Percentiles rank a stretch among this genome's conserved stretches.
Evolutionary conservation across 768 basidiomycete species (phyloP).

Genomic region (Infundibulicybe gibba): DNA sequence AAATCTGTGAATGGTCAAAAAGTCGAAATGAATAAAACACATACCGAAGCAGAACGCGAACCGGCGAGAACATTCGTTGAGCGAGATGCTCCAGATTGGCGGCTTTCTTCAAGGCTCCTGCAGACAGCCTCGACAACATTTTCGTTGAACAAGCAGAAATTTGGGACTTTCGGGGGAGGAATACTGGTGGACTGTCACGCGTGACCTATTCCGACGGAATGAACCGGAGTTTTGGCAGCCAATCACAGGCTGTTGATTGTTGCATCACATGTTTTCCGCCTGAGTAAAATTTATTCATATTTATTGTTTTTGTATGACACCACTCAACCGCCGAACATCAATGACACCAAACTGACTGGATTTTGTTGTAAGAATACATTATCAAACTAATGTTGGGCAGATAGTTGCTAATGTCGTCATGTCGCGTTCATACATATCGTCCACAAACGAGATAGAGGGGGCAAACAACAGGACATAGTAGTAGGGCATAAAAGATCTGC

Average conservation of each 20-base stretch:
- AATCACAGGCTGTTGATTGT: conserved; percentile 17
- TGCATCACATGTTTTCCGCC: too few species aligned
- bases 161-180: conserved; percentile 31
- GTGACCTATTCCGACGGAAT: conserved; percentile 39
- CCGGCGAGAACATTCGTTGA: conserved; percentile 34
- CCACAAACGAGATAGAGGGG: too few species aligned
- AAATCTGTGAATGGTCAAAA: conserved; percentile 14
- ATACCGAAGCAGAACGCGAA: conserved; percentile 49
- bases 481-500: conserved; percentile 3
- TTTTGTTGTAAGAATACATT: too few species aligned
- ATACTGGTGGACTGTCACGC: conserved; percentile 40
- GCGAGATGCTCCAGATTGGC: conserved; percentile 43
- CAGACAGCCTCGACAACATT: conserved; percentile 85
- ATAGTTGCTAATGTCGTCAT: too few species aligned
- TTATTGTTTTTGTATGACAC: too few species aligned
- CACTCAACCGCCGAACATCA: too few species aligned
- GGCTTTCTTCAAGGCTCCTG: conserved; percentile 64
- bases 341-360: too few species aligned
- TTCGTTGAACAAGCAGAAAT: conserved; percentile 41
- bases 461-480: conserved; percentile 3
- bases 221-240: conserved; percentile 41
- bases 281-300: too few species aligned
- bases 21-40: conserved; percentile 18
- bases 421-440: too few species aligned
- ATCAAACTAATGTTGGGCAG: too few species aligned